Evolutionary conservation across 139 green algal species (phyloP), one percentile per base, ranked within the genome.

Genomic region (Chlamydomonas sp.): DNA sequence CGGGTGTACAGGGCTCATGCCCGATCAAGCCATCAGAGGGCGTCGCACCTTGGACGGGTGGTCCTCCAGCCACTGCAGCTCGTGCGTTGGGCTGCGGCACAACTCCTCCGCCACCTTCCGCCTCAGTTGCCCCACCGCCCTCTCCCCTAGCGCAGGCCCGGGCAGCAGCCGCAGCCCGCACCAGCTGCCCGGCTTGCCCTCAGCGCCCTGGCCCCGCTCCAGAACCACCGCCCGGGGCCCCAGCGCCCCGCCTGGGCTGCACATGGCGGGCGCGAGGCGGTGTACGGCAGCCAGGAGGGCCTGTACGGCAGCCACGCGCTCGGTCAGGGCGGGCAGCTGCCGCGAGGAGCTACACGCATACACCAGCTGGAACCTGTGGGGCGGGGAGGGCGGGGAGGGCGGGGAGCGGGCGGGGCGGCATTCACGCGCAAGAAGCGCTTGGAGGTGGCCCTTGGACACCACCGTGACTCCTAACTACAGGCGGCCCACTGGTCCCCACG

Each of bases 341-440:
- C 58, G 12, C 7, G 58, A 62, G 1, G 61, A 60, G 3, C 91
- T 89, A 57, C 84, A 90, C 4, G 91, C 91, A 66, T 94, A 94
- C 59, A 94, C 83, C 59, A 94, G 84, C 89, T 94, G 87, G 77
- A 79, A 90, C 75, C 80, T 90, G 77, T 58, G 63, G 1, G 10
- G n/a, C n/a, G n/a, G n/a, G n/a, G n/a, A n/a, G n/a, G n/a, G n/a
- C n/a, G n/a, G n/a, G n/a, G n/a, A n/a, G n/a, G n/a, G n/a, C n/a
- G n/a, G n/a, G n/a, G n/a, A n/a, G n/a, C n/a, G n/a, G n/a, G n/a
- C n/a, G n/a, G n/a, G n/a, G n/a, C n/a, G n/a, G n/a, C n/a, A n/a
- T n/a, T n/a, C n/a, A n/a, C n/a, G n/a, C n/a, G n/a, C n/a, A n/a
- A n/a, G n/a, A n/a, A n/a, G n/a, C n/a, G 31, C 31, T 49, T 49